Evolutionary conservation across 495 filamentous ascomycete species (phyloP).

Genomic region (Alectoria sarmentosa): DNA sequence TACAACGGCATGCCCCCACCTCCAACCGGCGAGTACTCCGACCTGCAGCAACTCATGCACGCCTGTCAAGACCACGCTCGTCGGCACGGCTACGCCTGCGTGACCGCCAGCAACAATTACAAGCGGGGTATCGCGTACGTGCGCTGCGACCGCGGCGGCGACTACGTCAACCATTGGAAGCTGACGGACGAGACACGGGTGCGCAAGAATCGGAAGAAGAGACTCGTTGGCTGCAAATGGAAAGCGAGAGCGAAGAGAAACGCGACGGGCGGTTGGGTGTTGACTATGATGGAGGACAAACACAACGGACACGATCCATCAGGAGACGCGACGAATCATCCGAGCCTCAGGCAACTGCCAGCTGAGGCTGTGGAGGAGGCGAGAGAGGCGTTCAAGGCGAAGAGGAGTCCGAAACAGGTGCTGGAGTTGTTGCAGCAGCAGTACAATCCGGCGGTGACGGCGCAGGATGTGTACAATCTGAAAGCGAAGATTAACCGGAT

Average conservation of each 20-base stretch:
- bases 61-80: slow-evolving; percentile 25
- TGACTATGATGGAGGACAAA: slow-evolving; percentile 28
- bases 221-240: slow-evolving; percentile 26
- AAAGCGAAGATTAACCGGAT: slow-evolving; percentile 26
- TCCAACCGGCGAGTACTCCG: slow-evolving; percentile 18
- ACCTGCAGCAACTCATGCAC: slow-evolving; percentile 22
- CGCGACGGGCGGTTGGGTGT: slow-evolving; percentile 18
- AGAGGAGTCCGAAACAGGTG: slow-evolving; percentile 25
- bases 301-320: slow-evolving; percentile 22
- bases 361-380: slow-evolving; percentile 22
- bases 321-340: slow-evolving; percentile 19
- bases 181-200: slow-evolving; percentile 24
- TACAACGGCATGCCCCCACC: slow-evolving; percentile 28
- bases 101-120: slow-evolving; percentile 28
- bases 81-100: slow-evolving; percentile 24
- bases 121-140: slow-evolving; percentile 28
- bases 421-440: slow-evolving; percentile 22
- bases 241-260: slow-evolving; percentile 24
- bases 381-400: slow-evolving; percentile 18
- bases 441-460: slow-evolving; percentile 22
- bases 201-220: slow-evolving; percentile 23
- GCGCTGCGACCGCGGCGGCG: slow-evolving; percentile 26
- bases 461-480: slow-evolving; percentile 28
- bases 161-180: slow-evolving; percentile 28
- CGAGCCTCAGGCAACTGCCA: slow-evolving; percentile 22